Conservation (phyloP, 805 yeast species). For the Candida endomychidarum region DNA sequence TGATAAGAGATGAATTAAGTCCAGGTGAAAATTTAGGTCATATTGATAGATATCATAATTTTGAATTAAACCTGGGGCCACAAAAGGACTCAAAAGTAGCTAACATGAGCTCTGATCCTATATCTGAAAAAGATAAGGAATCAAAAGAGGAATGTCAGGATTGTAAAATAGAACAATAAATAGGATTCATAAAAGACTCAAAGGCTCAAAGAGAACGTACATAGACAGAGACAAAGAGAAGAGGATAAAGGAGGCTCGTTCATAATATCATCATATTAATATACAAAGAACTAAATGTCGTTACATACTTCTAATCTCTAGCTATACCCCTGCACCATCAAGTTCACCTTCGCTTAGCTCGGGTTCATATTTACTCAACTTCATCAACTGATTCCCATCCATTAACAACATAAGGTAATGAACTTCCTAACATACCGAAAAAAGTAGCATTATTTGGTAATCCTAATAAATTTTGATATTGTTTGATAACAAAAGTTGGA, state of each 20-base stretch:
- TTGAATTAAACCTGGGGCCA: constrained; percentile 10
- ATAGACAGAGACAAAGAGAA: too few relatives aligned
- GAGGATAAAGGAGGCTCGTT: too few relatives aligned
- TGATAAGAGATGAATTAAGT: constrained; percentile 57
- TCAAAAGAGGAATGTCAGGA: constrained; percentile 19
- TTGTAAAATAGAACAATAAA: constrained; percentile 13
- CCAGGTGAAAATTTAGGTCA: constrained; percentile 63
- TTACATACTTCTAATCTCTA: too few relatives aligned
- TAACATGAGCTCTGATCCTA: too few relatives aligned
- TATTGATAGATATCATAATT: constrained; percentile 42
- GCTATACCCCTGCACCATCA: too few relatives aligned
- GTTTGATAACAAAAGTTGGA: constrained; percentile 54
- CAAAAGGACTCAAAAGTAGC: too few relatives aligned
- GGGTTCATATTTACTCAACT: constrained; percentile 14
- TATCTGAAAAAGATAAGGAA: too few relatives aligned
- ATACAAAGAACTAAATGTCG: constrained; percentile 3
- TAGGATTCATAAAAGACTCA: too few relatives aligned
- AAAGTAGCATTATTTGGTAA: constrained; percentile 48
- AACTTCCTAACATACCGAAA: constrained; percentile 47
- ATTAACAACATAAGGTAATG: constrained; percentile 52
- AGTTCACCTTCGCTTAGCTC: too few relatives aligned
- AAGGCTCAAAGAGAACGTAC: too few relatives aligned
- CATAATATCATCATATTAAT: too few relatives aligned
- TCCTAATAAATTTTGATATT: constrained; percentile 55
- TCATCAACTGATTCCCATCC: constrained; percentile 46